Evolutionary conservation across 148 eudicot genomes (phyloP).

Genomic region (Bassia scoparia): DNA sequence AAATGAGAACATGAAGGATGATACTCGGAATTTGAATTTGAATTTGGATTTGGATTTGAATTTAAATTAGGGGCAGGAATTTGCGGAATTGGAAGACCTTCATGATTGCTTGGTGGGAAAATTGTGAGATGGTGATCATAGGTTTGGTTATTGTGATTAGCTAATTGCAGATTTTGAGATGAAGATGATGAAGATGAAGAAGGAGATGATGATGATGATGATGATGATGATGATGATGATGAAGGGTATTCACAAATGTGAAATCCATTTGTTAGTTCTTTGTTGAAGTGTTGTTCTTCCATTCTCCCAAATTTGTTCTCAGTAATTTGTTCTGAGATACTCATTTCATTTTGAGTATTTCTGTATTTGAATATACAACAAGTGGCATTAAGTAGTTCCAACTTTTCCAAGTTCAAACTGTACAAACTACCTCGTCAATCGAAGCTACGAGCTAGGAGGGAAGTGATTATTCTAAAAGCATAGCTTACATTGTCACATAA

Average conservation of each 20-base stretch:
- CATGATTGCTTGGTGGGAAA: slow-evolving; percentile 49
- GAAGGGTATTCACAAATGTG: slow-evolving; percentile 17
- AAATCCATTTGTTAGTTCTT: background rate
- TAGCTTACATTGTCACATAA: too few species aligned
- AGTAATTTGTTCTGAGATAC: background rate
- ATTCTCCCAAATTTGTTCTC: background rate
- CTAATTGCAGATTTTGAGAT: background rate
- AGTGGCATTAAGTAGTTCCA: too few species aligned
- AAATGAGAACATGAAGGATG: slow-evolving; percentile 6
- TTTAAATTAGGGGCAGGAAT: background rate
- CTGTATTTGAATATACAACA: too few species aligned
- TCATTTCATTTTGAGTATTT: background rate
- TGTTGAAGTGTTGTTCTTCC: slow-evolving; percentile 8
- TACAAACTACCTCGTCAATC: too few species aligned
- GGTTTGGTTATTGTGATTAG: background rate
- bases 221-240: background rate
- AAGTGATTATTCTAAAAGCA: too few species aligned
- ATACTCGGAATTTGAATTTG: slow-evolving; percentile 3
- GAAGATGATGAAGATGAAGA: background rate
- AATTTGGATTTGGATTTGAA: background rate
- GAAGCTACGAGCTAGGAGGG: too few species aligned
- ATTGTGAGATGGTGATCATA: slow-evolving; percentile 19
- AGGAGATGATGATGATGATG: too few species aligned
- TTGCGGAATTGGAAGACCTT: slow-evolving; percentile 35
- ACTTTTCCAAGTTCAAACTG: too few species aligned